Evolutionary conservation across 148 eudicot species (phyloP), one percentile per base, ranked within the genome.

Genomic region (Salicornia ramosissima): DNA sequence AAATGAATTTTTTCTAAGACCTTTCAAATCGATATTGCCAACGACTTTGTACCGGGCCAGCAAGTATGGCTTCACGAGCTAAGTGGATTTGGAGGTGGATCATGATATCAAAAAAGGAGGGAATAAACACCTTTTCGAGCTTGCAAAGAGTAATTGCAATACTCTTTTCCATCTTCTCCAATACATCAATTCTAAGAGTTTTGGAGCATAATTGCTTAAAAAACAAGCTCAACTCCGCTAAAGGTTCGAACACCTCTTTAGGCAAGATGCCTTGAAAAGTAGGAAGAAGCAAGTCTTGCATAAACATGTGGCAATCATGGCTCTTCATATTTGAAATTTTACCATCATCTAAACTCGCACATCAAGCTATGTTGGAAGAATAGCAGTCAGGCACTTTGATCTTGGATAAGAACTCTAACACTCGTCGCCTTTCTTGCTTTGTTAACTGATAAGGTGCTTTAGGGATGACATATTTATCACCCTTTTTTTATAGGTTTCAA

Each of bases 21-120:
- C 73, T 67, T 39, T 74, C 72, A 49, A 68, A 33, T 2, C 5
- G 61, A 68, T 29, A 60, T 67, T 68, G 69, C 61, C 43, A 74
- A 9, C 61, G 30, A 15, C 0, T 34, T 61, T 61, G 65, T 5
- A 34, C 46, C 8, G 65, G 65, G 0, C 65, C 47, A 1, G 11
- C 53, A 10, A 67, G 12, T 42, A 21, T 65, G 12, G 72, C 77
- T 55, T 74, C 67, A 18, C 3, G 16, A 2, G 67, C 36, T 21
- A 67, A 43, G 8, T 68, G 68, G 16, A 50, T 25, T 13, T 28
- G 15, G 7, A 74, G 40, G 45, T 67, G 77, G 4, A 68, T 43
- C 62, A 59, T 49, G 6, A 67, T 33, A 34, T 36, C 52, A 57
- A 58, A 74, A 26, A 74, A 68, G 1, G 78, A 34, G 2, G 68